A percentile compares a stretch with the other conserved stretches of the same genome.
These are phyloP conservation scores for Leccinum uliginosum DNA, from an alignment of 768 basidiomycete species.

Conservation along the genomic window DNA sequence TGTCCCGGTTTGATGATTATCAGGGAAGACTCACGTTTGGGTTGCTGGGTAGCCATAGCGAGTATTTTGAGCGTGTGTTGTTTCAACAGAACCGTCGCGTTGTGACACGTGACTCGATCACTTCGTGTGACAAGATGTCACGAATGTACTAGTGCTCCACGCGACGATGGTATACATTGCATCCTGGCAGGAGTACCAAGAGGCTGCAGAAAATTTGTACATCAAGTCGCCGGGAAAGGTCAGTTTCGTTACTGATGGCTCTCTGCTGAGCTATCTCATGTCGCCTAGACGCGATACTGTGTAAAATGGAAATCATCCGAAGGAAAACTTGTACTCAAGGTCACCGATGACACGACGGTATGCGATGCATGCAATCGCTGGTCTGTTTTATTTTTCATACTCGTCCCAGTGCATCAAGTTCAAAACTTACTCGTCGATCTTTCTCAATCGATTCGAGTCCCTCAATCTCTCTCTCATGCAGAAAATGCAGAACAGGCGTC, in stretches of 20 bases:
- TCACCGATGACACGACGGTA: conserved; percentile 88
- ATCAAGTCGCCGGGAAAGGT: conserved; percentile 74
- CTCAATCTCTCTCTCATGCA: conserved; percentile 83
- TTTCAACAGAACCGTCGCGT: not conserved
- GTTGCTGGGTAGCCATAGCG: conserved; percentile 29
- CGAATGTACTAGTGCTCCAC: conserved; percentile 26
- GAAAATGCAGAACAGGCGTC: conserved; percentile 73
- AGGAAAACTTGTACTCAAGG: conserved; percentile 87
- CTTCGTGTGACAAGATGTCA: conserved; percentile 17
- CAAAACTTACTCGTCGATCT: conserved; percentile 91
- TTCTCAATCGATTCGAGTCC: conserved; percentile 93
- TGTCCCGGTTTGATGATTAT: conserved; percentile 1
- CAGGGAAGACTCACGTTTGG: conserved; percentile 25
- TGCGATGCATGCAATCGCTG: conserved; percentile 27
- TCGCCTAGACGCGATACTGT: conserved; percentile 74
- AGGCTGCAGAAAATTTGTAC: conserved; percentile 86
- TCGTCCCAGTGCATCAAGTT: conserved; percentile 83
- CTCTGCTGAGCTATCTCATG: not conserved
- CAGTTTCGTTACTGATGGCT: conserved; percentile 18
- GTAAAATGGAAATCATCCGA: conserved; percentile 88
- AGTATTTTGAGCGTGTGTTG: not conserved
- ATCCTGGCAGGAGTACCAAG: conserved; percentile 87
- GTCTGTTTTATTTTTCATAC: not conserved
- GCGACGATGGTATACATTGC: conserved; percentile 82
- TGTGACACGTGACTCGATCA: conserved; percentile 12